phyloP scores from a whole-genome alignment of 257 asterid genomes.

The Penstemon barbatus region DNA sequence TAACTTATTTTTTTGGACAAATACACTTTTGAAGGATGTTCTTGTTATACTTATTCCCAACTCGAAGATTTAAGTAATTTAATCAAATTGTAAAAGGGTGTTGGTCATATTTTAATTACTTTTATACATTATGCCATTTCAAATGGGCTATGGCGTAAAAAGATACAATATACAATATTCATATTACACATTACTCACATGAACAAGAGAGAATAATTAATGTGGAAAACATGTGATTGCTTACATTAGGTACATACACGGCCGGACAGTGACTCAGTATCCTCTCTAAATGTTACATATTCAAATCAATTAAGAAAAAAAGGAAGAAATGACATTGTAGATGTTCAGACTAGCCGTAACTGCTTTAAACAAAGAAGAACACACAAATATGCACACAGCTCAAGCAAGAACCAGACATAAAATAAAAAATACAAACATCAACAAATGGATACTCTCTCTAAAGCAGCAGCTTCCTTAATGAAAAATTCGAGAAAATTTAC shows the following conservation, averaged over 20 bases:
- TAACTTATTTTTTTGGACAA: no score
- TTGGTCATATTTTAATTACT: no score
- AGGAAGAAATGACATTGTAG: background rate
- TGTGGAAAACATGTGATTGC: no score
- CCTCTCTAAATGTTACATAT: slow-evolving; percentile 24
- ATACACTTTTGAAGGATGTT: no score
- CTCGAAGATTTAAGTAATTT: no score
- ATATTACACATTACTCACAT: background rate
- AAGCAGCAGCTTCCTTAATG: slow-evolving; percentile 9
- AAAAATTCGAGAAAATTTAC: slow-evolving; percentile 31
- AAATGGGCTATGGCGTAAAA: background rate
- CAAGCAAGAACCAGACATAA: slow-evolving; percentile 26
- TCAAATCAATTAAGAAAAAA: slow-evolving; percentile 24
- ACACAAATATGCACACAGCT: slow-evolving; percentile 37
- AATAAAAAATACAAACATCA: slow-evolving; percentile 24
- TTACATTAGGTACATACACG: background rate
- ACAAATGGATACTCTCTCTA: slow-evolving; percentile 3
- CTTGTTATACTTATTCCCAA: no score
- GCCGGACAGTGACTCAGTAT: background rate
- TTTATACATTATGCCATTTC: background rate
- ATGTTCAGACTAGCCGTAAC: slow-evolving; percentile 23
- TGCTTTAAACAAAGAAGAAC: slow-evolving; percentile 39
- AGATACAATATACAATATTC: background rate
- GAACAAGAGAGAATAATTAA: background rate
- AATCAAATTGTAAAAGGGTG: no score